Evolutionary conservation across 805 yeast species (phyloP).

Genomic region (Nakazawaea anatomiae): DNA sequence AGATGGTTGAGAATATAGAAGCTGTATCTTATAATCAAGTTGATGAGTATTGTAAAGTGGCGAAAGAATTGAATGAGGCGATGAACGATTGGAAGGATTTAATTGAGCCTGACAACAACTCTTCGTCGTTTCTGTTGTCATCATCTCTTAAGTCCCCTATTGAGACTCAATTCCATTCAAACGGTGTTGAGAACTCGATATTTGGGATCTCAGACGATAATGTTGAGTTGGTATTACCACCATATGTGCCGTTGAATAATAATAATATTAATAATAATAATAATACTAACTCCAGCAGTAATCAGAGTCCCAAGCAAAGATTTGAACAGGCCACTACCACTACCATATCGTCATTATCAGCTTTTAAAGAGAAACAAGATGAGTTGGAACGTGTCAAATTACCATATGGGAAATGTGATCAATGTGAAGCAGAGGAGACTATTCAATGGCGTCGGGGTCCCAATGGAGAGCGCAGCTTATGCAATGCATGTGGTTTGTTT

Average conservation of each 20-base stretch:
- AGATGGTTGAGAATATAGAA: background rate
- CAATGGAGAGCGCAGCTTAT: slow-evolving; percentile 64
- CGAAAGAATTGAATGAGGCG: background rate
- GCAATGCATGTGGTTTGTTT: slow-evolving; percentile 80
- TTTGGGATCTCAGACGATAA: slow-evolving; percentile 2
- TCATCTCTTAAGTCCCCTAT: background rate
- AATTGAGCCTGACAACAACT: background rate
- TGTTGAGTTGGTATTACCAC: background rate
- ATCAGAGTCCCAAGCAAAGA: no score
- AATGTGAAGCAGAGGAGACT: slow-evolving; percentile 50
- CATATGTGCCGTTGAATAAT: background rate
- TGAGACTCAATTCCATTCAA: background rate
- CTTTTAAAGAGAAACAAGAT: background rate
- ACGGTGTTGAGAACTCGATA: background rate
- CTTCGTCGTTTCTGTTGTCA: no score
- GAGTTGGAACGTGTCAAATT: slow-evolving; percentile 11
- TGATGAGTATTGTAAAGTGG: background rate
- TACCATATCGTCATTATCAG: background rate
- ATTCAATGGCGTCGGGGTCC: slow-evolving; percentile 89
- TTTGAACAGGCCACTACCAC: background rate
- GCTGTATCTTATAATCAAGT: background rate
- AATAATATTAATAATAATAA: background rate
- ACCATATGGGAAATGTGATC: slow-evolving; percentile 17
- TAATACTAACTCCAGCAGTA: background rate
- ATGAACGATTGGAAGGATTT: slow-evolving; percentile 3